Conservation (phyloP, 768 basidiomycete genomes). For the Lyophyllum semitale region DNA sequence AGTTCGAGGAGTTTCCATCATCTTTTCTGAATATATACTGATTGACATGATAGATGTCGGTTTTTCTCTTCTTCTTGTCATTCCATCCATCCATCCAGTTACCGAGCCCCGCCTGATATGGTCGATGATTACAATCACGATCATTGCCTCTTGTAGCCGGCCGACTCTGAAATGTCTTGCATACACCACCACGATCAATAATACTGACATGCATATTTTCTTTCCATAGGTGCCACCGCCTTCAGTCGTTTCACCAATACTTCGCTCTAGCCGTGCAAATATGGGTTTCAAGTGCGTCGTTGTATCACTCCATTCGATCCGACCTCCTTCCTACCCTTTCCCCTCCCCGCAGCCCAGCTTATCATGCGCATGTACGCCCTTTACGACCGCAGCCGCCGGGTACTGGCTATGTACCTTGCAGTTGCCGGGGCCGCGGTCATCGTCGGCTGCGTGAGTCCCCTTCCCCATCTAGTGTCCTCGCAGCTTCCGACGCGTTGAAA, state of each 20-base stretch:
- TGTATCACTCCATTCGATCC: no score
- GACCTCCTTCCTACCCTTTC: no score
- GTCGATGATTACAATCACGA: not conserved
- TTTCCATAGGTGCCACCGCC: constrained; percentile 10
- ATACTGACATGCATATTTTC: not conserved
- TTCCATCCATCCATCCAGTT: not conserved
- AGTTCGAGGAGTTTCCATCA: constrained; percentile 3
- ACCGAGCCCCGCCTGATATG: not conserved
- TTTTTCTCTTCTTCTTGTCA: not conserved
- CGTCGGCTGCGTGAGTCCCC: constrained; percentile 32
- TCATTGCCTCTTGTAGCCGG: not conserved
- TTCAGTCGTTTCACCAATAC: constrained; percentile 18
- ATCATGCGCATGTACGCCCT: constrained; percentile 47
- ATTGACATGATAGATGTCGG: constrained; percentile 14
- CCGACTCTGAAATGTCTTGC: not conserved
- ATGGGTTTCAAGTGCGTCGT: constrained; percentile 14
- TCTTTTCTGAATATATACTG: constrained; percentile 1
- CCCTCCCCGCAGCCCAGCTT: constrained; percentile 29
- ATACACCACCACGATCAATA: not conserved
- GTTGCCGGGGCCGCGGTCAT: constrained; percentile 23
- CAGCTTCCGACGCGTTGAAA: not conserved
- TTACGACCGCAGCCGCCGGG: constrained; percentile 33
- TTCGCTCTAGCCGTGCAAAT: constrained; percentile 16
- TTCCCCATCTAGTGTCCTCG: not conserved
- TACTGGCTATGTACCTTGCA: constrained; percentile 30